A percentile compares a stretch with the other conserved stretches of the same genome.
phyloP scores from a whole-genome alignment of 768 basidiomycete species.

The Calocybe gangraenosa region DNA sequence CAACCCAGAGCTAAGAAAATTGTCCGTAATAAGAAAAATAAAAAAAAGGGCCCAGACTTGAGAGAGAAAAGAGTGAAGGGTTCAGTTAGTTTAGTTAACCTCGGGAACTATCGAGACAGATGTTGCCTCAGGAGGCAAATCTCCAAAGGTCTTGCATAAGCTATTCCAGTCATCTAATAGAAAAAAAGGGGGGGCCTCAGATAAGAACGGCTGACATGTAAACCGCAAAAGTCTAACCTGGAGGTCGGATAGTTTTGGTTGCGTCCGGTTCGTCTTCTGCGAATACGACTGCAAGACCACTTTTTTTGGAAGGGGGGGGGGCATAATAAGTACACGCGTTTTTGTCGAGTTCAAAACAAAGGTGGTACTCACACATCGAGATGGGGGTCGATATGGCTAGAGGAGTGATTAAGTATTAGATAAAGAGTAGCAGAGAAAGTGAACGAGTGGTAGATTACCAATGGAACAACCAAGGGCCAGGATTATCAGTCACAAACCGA shows the following conservation, averaged over 20 bases:
- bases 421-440: neutral
- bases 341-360: neutral
- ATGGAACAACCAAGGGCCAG: constrained; percentile 57
- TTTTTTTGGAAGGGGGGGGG: neutral
- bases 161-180: constrained; percentile 3
- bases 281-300: constrained; percentile 11
- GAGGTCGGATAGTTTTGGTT: neutral
- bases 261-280: constrained; percentile 5
- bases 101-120: constrained; percentile 1
- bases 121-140: constrained; percentile 4
- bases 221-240: neutral
- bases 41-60: neutral
- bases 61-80: neutral
- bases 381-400: constrained; percentile 35
- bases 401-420: neutral
- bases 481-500: constrained; percentile 62
- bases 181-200: neutral
- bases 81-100: neutral
- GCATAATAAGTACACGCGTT: neutral
- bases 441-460: constrained; percentile 19
- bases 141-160: constrained; percentile 5
- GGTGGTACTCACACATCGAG: constrained; percentile 21
- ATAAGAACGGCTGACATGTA: neutral
- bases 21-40: neutral
- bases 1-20: too few species aligned